Evolutionary conservation across 495 filamentous ascomycete species (phyloP), one percentile per base, ranked within the genome.

Genomic region (Neurospora tetraspora): DNA sequence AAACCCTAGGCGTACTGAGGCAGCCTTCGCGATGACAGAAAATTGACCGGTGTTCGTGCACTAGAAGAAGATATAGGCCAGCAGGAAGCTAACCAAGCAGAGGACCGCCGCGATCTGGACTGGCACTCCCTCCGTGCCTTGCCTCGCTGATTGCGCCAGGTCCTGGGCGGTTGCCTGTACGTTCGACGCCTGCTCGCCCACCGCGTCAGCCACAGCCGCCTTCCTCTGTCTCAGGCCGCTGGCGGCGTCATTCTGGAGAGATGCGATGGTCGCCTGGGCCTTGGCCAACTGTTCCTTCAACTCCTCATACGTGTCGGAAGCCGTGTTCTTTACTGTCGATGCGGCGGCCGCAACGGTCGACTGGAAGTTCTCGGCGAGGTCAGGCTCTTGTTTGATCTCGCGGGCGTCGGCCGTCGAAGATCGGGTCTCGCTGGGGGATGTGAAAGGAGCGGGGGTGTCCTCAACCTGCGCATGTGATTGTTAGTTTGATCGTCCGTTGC

Each of bases 31-130:
- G 2, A 61, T 34, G 53, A 61, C 14, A 9, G 14, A 61, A 61
- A 61, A 16, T 34, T 12, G 53, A 61, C 53, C 23, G 53, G 53
- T 61, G 53, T 34, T 61, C 53, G 14, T 70, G 23, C 10, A 36
- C 53, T 89, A 99, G 80, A 98, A 98, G 82, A 99, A 92, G 77
- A 97, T 87, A 81, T 97, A 99, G 3, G 93, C 96, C 76, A 98
- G 86, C 79, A 99, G 83, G 83, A 99, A 99, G 83, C 93, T 91
- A 72, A 95, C 73, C 80, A 99, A 84, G 77, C 96, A 98, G 69
- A 99, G 83, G 16, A 85, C 85, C 31, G 96, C 96, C 70, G 91
- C 91, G 70, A 93, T 87, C 80, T 94, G 91, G 61, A 99, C 87
- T 0, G 96, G 90, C n/a, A 99, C 94, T 36, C 95, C 94, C 39